phyloP scores from a whole-genome alignment of 495 filamentous ascomycete genomes.

The Tuber calosporum region DNA sequence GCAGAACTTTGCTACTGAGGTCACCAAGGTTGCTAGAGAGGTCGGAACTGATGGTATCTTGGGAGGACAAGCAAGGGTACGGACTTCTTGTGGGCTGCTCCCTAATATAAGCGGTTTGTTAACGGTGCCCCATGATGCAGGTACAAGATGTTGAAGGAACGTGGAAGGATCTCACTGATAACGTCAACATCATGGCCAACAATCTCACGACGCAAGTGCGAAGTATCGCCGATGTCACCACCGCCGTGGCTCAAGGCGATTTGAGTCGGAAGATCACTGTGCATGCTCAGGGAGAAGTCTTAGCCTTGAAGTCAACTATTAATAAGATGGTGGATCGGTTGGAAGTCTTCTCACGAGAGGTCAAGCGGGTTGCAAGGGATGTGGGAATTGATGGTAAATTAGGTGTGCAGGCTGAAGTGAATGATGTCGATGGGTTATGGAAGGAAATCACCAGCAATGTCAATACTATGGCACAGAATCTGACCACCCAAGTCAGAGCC shows the following conservation, averaged over 20 bases:
- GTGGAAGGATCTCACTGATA: conserved; percentile 98
- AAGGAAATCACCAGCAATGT: conserved; percentile 98
- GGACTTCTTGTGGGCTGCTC: conserved; percentile 5
- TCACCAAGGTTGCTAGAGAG: conserved; percentile 96
- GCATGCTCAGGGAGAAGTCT: conserved; percentile 89
- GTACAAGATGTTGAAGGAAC: conserved; percentile 98
- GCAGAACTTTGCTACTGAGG: conserved; percentile 94
- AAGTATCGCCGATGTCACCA: conserved; percentile 98
- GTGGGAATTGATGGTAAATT: conserved; percentile 98
- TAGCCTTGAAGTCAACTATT: conserved; percentile 91
- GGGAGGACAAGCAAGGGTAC: conserved; percentile 71
- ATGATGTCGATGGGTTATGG: conserved; percentile 89
- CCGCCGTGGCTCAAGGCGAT: conserved; percentile 80
- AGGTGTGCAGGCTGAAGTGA: conserved; percentile 94
- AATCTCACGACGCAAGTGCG: conserved; percentile 96
- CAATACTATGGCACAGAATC: conserved; percentile 97
- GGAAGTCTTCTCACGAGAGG: conserved; percentile 92
- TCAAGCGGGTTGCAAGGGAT: conserved; percentile 92
- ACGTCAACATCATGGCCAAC: conserved; percentile 74
- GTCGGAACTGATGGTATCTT: conserved; percentile 96
- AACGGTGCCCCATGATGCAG: conserved; percentile 41
- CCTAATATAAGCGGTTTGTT: conserved; percentile 3
- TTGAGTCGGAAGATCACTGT: conserved; percentile 96
- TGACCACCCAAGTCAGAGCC: conserved; percentile 94
- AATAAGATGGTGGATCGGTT: conserved; percentile 98